These are phyloP conservation scores for Boletellus dicymbophilus DNA, from an alignment of 1,284 basidiomycete genomes.

Conservation along the genomic window DNA sequence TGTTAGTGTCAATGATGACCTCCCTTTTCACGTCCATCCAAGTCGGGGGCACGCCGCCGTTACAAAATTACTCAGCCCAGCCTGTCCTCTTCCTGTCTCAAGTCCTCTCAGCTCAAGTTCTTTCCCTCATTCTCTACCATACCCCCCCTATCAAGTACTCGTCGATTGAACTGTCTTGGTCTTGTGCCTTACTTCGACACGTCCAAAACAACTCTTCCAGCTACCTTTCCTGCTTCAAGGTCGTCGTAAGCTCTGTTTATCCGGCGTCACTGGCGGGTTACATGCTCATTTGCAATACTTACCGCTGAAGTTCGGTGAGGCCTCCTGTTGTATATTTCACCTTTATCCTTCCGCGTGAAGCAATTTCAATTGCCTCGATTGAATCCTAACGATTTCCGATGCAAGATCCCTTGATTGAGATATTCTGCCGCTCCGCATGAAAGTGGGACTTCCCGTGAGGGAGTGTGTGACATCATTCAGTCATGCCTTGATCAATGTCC, in stretches of 20 bases:
- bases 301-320: slow-evolving; percentile 57
- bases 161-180: too few relatives aligned
- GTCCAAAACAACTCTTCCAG: slow-evolving; percentile 67
- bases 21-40: too few relatives aligned
- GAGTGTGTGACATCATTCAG: slow-evolving; percentile 14
- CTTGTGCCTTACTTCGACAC: slow-evolving; percentile 35
- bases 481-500: slow-evolving; percentile 71
- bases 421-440: slow-evolving; percentile 47
- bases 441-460: too few relatives aligned
- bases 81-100: too few relatives aligned
- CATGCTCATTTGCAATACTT: slow-evolving; percentile 30
- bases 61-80: too few relatives aligned
- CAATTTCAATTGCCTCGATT: slow-evolving; percentile 71
- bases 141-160: too few relatives aligned
- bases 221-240: slow-evolving; percentile 56
- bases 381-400: slow-evolving; percentile 79
- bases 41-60: too few relatives aligned
- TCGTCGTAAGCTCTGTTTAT: slow-evolving; percentile 52
- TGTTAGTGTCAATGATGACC: too few relatives aligned
- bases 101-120: too few relatives aligned
- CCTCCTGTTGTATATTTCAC: slow-evolving; percentile 53
- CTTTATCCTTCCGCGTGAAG: slow-evolving; percentile 67
- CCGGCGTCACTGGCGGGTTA: not conserved
- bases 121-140: too few relatives aligned
- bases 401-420: slow-evolving; percentile 74